Evolutionary conservation across 179 eudicot genomes (phyloP).

Genomic region (Pouteria campechiana): DNA sequence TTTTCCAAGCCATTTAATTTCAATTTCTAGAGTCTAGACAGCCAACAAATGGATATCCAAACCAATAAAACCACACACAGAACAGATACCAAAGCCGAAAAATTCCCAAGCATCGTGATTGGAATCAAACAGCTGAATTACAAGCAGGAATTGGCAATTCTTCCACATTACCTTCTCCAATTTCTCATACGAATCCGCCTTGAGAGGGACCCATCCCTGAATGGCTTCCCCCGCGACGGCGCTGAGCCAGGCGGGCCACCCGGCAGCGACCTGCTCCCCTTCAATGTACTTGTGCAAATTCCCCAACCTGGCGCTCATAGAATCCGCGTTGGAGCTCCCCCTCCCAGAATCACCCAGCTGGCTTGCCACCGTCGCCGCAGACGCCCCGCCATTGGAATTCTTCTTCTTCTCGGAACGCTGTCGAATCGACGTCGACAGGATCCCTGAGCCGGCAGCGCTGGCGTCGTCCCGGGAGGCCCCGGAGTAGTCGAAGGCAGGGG

Average conservation of each 20-base stretch:
- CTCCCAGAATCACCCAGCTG: slow-evolving; percentile 59
- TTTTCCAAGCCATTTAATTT: too few relatives aligned
- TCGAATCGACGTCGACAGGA: slow-evolving; percentile 33
- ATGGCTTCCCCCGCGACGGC: slow-evolving; percentile 97
- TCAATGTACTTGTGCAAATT: slow-evolving; percentile 71
- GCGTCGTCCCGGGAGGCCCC: slow-evolving; percentile 41
- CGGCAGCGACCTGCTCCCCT: slow-evolving; percentile 86
- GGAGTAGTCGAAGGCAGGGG: slow-evolving; percentile 77
- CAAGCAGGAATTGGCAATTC: too few relatives aligned
- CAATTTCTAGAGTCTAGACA: too few relatives aligned
- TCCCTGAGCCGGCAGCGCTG: slow-evolving; percentile 25
- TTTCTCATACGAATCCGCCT: slow-evolving; percentile 72
- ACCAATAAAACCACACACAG: too few relatives aligned
- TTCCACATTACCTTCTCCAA: slow-evolving; percentile 95
- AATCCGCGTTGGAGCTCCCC: slow-evolving; percentile 33
- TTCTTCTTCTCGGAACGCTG: slow-evolving; percentile 25
- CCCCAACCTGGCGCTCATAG: slow-evolving; percentile 76
- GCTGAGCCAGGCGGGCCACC: slow-evolving; percentile 97
- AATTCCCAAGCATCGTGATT: too few relatives aligned
- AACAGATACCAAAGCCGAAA: too few relatives aligned
- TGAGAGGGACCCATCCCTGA: slow-evolving; percentile 88
- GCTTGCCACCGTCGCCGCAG: slow-evolving; percentile 29
- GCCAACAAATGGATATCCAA: too few relatives aligned
- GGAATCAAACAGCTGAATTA: too few relatives aligned
- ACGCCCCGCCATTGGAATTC: slow-evolving; percentile 14